phyloP scores from a whole-genome alignment of 768 basidiomycete genomes.

The Kockovaella imperatae region DNA sequence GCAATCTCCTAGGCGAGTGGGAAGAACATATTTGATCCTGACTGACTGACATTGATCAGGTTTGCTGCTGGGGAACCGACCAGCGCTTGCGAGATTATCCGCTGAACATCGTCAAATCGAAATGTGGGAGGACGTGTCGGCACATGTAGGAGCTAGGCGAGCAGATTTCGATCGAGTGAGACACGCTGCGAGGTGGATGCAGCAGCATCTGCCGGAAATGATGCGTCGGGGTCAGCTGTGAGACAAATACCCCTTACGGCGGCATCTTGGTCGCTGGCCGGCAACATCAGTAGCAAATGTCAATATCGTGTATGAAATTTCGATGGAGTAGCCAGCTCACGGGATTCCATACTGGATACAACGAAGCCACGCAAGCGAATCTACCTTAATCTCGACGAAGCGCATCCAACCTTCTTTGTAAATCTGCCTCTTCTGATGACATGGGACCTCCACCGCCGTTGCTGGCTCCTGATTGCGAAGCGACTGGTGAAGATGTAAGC shows the following conservation, averaged over 20 bases:
- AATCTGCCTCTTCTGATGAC: constrained; percentile 74
- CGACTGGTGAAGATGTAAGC: constrained; percentile 51
- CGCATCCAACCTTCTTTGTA: constrained; percentile 89
- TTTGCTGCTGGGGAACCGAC: too few relatives aligned
- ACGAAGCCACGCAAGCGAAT: not conserved
- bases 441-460: constrained; percentile 43
- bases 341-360: not conserved
- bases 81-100: too few relatives aligned
- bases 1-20: too few relatives aligned
- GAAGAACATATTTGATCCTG: too few relatives aligned
- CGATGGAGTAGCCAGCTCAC: too few relatives aligned
- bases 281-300: not conserved
- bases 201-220: constrained; percentile 8
- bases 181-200: constrained; percentile 16
- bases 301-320: not conserved
- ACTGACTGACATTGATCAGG: too few relatives aligned
- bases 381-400: constrained; percentile 47
- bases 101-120: too few relatives aligned
- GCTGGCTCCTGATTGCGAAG: constrained; percentile 43
- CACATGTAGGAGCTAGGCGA: constrained; percentile 12
- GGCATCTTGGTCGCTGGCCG: not conserved
- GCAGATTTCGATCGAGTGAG: constrained; percentile 22
- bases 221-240: constrained; percentile 3
- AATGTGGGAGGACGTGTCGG: constrained; percentile 26
- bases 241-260: not conserved